A percentile compares a stretch with the other conserved stretches of the same genome.
Evolutionary conservation across 495 filamentous ascomycete genomes (phyloP).

Genomic region (Penicillium waksmanii): DNA sequence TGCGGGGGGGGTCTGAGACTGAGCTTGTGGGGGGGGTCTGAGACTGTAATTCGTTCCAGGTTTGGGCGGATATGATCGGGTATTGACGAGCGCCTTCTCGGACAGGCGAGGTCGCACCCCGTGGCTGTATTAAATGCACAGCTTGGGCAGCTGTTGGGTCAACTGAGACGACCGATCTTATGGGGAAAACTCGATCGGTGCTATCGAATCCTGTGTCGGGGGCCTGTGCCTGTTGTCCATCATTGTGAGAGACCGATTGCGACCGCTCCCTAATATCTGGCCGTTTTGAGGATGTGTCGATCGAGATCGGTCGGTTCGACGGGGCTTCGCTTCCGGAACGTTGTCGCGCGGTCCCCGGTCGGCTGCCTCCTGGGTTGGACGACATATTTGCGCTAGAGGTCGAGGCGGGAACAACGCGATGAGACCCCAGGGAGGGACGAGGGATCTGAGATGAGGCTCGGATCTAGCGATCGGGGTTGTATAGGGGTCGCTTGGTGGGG

Average conservation of each 20-base stretch:
- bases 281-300: background rate
- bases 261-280: slow-evolving; percentile 25
- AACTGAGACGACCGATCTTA: slow-evolving; percentile 80
- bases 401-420: background rate
- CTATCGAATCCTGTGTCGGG: slow-evolving; percentile 28
- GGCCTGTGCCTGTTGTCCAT: slow-evolving; percentile 10
- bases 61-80: slow-evolving; percentile 37
- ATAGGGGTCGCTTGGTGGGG: background rate
- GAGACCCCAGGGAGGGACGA: background rate
- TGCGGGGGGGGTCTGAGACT: slow-evolving; percentile 20
- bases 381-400: slow-evolving; percentile 11
- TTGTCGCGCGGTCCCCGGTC: slow-evolving; percentile 19
- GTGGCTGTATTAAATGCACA: slow-evolving; percentile 6
- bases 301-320: slow-evolving; percentile 3
- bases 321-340: slow-evolving; percentile 23
- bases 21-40: slow-evolving; percentile 21
- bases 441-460: background rate
- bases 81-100: slow-evolving; percentile 36
- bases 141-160: slow-evolving; percentile 49
- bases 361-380: slow-evolving; percentile 10
- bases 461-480: background rate
- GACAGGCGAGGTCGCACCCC: slow-evolving; percentile 24
- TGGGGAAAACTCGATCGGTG: slow-evolving; percentile 77
- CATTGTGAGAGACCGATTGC: slow-evolving; percentile 20
- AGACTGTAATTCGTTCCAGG: slow-evolving; percentile 32